Evolutionary conservation across 768 basidiomycete species (phyloP), one percentile per base, ranked within the genome.

Genomic region (Cyclocybe aegerita): DNA sequence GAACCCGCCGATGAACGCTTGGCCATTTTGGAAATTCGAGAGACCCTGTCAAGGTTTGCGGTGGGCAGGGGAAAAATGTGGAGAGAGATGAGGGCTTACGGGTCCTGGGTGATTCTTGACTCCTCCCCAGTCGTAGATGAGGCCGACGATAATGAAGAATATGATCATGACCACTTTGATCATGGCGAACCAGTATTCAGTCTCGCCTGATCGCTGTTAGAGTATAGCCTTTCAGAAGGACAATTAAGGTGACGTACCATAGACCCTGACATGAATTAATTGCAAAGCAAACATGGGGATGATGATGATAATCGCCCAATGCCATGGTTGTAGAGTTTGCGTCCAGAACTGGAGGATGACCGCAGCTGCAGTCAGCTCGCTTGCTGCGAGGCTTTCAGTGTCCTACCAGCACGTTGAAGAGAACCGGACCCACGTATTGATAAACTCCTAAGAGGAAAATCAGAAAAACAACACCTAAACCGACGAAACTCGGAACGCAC

Each of bases 141-240:
- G 74, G 45, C 82, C 82, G 8, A 81, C 75, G 47, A 84, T 61
- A 56, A 86, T 79, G 69, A 86, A 85, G 9, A 85, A 56, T 44
- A 83, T 55, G 39, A 86, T 79, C 69, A 84, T 76, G 39, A 79
- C 43, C 16, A 87, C 79, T 65, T 87, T 86, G 59, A 87, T 74
- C 57, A 79, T 72, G 7, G 84, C 80, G 46, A 80, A 74, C 82
- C 82, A 85, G 65, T 81, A 82, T 56, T 80, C 81, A 0, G 79
- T 77, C 70, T 85, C 83, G 39, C 80, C 81, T 79, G 47, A 1
- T 43, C 33, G 39, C 30, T 46, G 10, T 10, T 2, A 34, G 12
- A 38, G 36, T 34, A 31, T 41, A 39, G 16, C 9, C 6, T 14
- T n/a, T 41, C 10, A 17, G n/a, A 10, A 34, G 33, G 32, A 42